Evolutionary conservation across 768 basidiomycete species (phyloP).

Genomic region (Rhodocollybia butyracea): DNA sequence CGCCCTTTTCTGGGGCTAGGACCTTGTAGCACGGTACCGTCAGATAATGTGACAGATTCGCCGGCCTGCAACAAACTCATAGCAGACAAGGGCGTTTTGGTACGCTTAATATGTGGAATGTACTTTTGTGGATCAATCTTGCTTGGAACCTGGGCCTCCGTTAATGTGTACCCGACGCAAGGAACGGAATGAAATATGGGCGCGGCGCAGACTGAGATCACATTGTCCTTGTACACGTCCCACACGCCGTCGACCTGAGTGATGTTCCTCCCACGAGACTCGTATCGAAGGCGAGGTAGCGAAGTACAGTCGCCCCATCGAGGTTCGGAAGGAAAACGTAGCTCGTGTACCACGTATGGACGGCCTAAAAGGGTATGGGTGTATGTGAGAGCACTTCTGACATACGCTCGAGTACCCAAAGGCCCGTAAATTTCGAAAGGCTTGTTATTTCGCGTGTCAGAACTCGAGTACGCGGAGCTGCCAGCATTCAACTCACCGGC

Average conservation of each 20-base stretch:
- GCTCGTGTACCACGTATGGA: constrained; percentile 81
- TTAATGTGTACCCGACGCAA: constrained; percentile 76
- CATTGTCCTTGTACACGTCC: constrained; percentile 59
- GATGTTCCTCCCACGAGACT: constrained; percentile 69
- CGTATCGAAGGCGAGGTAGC: constrained; percentile 47
- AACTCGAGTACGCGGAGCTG: not conserved
- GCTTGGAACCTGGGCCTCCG: constrained; percentile 70
- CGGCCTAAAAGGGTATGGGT: constrained; percentile 65
- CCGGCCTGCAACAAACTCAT: constrained; percentile 69
- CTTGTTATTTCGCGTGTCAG: constrained; percentile 29
- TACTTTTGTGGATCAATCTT: constrained; percentile 70
- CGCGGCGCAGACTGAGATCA: constrained; percentile 67
- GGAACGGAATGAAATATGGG: constrained; percentile 80
- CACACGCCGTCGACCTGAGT: constrained; percentile 56
- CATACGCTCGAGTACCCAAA: constrained; percentile 75
- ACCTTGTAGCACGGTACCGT: constrained; percentile 70
- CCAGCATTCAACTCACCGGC: constrained; percentile 29
- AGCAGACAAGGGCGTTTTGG: constrained; percentile 62
- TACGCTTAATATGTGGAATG: constrained; percentile 65
- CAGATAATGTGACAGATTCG: constrained; percentile 56
- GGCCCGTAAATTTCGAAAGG: constrained; percentile 85
- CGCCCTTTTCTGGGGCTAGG: constrained; percentile 65
- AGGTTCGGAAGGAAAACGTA: constrained; percentile 63
- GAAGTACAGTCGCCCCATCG: constrained; percentile 43
- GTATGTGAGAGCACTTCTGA: constrained; percentile 63